Evolutionary conservation across 2,329 filamentous ascomycete genomes (phyloP), one percentile per base, ranked within the genome.

Genomic region (Aspergillus fumigatus): DNA sequence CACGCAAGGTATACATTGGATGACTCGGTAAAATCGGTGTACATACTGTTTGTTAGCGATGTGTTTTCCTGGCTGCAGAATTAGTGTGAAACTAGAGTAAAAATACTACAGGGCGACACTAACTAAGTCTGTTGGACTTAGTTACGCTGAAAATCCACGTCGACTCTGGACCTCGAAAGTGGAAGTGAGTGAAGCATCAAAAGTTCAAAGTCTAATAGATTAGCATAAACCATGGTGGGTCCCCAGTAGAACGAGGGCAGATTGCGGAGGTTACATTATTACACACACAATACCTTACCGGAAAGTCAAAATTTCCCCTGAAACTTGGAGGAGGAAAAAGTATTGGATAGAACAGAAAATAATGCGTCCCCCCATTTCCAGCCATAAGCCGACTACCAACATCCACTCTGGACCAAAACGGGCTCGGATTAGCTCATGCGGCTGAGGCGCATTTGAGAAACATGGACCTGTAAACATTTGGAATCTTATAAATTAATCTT

Each of bases 381-480:
- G 35, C 32, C 23, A 52, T 26, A 21, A 59, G 29, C 41, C 40
- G 51, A 21, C 45, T 51, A 56, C 48, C 48, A 38, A 17, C 14
- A 38, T 38, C 32, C 32, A 38, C 14, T 6, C 32, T 35, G 32
- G 32, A 3, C 14, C 32, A n/a, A 17, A 14, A 38, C 7, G 32
- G 14, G 32, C 32, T 38, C 27, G 14, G 32, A 40, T 59, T 48
- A 48, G 48, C 51, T 54, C 43, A 53, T 62, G 60, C 60, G 60
- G 60, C 60, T 62, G 60, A 62, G 59, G 60, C 60, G 56, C 56
- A 59, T 51, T 54, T 49, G 56, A 51, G 57, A 45, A 4, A 45
- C 41, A 45, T 23, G n/a, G n/a, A 43, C 25, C 10, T 25, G 43
- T 9, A 47, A 25, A 10, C 21, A 25, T 26, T 21, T 14, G 43